Base-by-base conservation (phyloP, 176 grass and related monocot genomes). In the Ensete ventricosum region DNA sequence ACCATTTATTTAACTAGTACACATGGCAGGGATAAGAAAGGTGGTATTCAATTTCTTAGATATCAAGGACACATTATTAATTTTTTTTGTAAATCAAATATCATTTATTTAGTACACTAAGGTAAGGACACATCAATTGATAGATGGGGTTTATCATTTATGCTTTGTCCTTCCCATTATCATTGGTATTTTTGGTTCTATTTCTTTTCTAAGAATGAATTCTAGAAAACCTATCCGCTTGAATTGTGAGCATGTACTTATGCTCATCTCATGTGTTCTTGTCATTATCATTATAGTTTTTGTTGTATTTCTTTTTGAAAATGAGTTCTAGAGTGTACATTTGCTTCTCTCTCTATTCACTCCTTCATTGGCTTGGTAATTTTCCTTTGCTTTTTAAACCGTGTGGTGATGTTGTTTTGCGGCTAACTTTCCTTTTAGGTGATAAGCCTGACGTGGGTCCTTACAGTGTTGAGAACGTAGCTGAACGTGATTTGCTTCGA, bases 401-500 rank as follows among this genome's bases (percentile, higher is more conserved):
- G 9, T 34, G 3, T 55, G 11, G 52, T 69, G 80, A 50, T 50
- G 43, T 64, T 83, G 62, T 57, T 48, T 52, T 76, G 71, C 57
- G 11, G 76, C 54, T 54, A 8, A 79, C 69, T 82, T 88, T 52
- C 54, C 11, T 62, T 68, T 69, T 55, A 96, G 90, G 81, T 67
- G 80, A 83, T 43, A 92, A 86, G 78, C 13, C 73, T 21, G 63
- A 81, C 51, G 14, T 23, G 1, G 59, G 67, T 67, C 12, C 67
- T n/a, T 86, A 74, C 55, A 71, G 75, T 82, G 81, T 53, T 87
- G 86, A 93, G 69, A 89, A 59, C 8, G 82, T 93, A 76, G 85
- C 82, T 73, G 88, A 98, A 71, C 88, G 88, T 64, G 95, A 98
- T 71, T 98, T 91, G 55, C 88, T 98, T 78, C 81, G 88, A 77